Percentiles rank a stretch among this genome's conserved stretches.
Conservation (phyloP, 1,139 yeast species). For the Lodderomyces metapsilosis region DNA sequence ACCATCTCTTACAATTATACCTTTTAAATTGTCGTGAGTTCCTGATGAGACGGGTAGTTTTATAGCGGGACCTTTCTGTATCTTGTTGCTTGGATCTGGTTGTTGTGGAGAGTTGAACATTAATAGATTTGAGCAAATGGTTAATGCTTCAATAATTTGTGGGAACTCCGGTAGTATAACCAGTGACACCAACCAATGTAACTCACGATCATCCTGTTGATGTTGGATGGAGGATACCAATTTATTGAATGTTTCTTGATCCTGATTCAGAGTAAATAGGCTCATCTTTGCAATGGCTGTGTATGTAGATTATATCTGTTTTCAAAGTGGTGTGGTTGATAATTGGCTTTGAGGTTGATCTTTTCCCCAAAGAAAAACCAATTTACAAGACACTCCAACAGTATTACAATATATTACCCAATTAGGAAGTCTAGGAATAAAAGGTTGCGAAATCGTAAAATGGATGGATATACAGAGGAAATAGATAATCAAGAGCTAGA, state of each 20-base stretch:
- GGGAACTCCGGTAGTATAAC: slow-evolving; percentile 39
- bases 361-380: too few species aligned
- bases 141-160: slow-evolving; percentile 40
- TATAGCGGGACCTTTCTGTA: slow-evolving; percentile 38
- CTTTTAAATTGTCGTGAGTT: slow-evolving; percentile 42
- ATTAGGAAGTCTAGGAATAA: too few species aligned
- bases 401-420: too few species aligned
- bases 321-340: too few species aligned
- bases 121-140: slow-evolving; percentile 38
- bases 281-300: neutral
- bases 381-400: too few species aligned
- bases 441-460: too few species aligned
- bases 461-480: too few species aligned
- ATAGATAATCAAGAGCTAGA: too few species aligned
- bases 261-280: neutral
- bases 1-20: slow-evolving; percentile 44
- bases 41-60: slow-evolving; percentile 40
- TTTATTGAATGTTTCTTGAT: neutral
- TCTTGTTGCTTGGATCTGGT: slow-evolving; percentile 27
- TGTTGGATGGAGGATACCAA: slow-evolving; percentile 16
- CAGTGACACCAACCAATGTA: slow-evolving; percentile 38
- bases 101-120: slow-evolving; percentile 39
- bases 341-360: too few species aligned
- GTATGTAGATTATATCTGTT: too few species aligned
- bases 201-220: slow-evolving; percentile 30